These are phyloP conservation scores for Phytophthora foliorum DNA, from an alignment of 352 stramenopile species.

Conservation along the genomic window DNA sequence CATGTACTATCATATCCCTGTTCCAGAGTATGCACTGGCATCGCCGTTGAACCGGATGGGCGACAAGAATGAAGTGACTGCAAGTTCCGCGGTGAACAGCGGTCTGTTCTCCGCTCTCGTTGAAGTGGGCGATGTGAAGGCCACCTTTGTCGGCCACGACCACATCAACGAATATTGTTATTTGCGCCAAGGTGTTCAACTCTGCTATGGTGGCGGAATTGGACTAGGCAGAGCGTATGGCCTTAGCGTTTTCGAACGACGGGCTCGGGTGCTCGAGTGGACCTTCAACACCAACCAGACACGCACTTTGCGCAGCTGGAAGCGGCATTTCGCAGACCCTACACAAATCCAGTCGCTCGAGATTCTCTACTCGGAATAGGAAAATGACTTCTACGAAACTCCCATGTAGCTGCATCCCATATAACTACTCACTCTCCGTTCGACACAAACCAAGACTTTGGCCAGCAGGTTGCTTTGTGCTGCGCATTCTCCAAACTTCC, in stretches of 20 bases:
- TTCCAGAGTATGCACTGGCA: constrained; percentile 54
- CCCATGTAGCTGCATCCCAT: constrained; percentile 27
- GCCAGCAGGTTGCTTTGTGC: neutral
- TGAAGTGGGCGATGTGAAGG: constrained; percentile 64
- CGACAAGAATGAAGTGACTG: constrained; percentile 42
- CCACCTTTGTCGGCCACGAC: constrained; percentile 67
- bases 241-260: constrained; percentile 34
- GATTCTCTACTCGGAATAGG: constrained; percentile 50
- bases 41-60: constrained; percentile 32
- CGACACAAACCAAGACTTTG: neutral
- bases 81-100: constrained; percentile 39
- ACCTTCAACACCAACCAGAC: constrained; percentile 46
- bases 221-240: constrained; percentile 54
- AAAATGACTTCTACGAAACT: constrained; percentile 31
- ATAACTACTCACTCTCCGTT: constrained; percentile 27
- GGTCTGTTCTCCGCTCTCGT: constrained; percentile 53
- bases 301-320: constrained; percentile 54
- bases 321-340: constrained; percentile 46
- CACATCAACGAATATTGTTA: constrained; percentile 77
- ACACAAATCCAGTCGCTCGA: constrained; percentile 46
- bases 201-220: constrained; percentile 67
- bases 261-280: constrained; percentile 59
- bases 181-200: constrained; percentile 49
- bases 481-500: constrained; percentile 24
- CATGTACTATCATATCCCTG: constrained; percentile 76